Evolutionary conservation across 306 rosid genomes (phyloP).

Genomic region (Astragalus membranaceus): DNA sequence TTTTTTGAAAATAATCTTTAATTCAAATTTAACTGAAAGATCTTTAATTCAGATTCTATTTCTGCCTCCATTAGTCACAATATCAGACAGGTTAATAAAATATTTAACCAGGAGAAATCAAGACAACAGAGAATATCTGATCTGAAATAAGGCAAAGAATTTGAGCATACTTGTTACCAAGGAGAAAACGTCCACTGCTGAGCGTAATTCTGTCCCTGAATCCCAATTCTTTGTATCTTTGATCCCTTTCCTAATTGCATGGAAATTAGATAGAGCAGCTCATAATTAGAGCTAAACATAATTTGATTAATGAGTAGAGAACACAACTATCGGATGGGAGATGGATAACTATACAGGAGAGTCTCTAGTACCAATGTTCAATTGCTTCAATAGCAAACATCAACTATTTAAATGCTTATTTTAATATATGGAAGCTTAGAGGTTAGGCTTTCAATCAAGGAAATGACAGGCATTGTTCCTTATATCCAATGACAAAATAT

Average conservation of each 20-base stretch:
- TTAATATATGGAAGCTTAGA: conserved; percentile 11
- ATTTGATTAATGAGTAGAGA: neutral
- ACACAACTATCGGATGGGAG: neutral
- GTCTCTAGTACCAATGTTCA: neutral
- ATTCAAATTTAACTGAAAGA: neutral
- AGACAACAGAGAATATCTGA: neutral
- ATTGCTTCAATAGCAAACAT: neutral
- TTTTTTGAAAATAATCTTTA: too few species aligned
- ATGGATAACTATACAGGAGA: neutral
- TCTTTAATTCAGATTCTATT: neutral
- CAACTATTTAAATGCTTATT: neutral
- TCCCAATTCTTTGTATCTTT: conserved; percentile 95
- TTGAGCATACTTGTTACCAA: conserved; percentile 91
- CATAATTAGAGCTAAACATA: neutral
- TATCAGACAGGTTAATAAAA: conserved; percentile 5
- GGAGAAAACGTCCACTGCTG: conserved; percentile 99
- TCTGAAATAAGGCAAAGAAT: conserved; percentile 24
- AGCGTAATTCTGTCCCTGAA: conserved; percentile 97
- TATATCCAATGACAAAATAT: neutral
- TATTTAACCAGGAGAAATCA: neutral
- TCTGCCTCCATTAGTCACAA: neutral
- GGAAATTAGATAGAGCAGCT: conserved; percentile 10
- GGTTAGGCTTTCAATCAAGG: neutral
- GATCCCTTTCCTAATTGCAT: conserved; percentile 82
- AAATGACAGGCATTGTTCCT: neutral